Conservation (phyloP, 768 basidiomycete species). For the Agrocybe pediades region DNA sequence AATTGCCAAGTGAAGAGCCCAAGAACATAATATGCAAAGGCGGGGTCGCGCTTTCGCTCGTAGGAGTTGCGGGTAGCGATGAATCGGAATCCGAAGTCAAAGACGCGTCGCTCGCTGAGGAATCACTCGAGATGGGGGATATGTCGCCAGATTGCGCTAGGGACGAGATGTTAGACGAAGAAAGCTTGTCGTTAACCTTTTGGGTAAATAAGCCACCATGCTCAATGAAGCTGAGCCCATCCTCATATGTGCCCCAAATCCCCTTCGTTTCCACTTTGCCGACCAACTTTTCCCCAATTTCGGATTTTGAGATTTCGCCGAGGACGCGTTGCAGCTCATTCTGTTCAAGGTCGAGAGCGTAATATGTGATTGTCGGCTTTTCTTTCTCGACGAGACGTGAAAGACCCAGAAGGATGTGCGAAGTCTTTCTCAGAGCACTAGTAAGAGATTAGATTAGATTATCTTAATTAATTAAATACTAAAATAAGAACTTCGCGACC, state of each 20-base stretch:
- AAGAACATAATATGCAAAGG: slow-evolving; percentile 84
- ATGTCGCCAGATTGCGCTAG: slow-evolving; percentile 38
- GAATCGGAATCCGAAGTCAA: slow-evolving; percentile 20
- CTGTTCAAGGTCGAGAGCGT: slow-evolving; percentile 91
- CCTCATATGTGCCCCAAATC: slow-evolving; percentile 90
- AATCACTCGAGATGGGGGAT: slow-evolving; percentile 32
- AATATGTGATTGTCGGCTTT: slow-evolving; percentile 67
- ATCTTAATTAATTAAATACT: not conserved
- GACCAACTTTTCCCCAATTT: slow-evolving; percentile 57
- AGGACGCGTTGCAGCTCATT: slow-evolving; percentile 85
- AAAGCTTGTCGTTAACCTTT: slow-evolving; percentile 8
- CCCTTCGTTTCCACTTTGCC: slow-evolving; percentile 83
- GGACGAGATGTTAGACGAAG: slow-evolving; percentile 12
- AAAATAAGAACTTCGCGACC: slow-evolving; percentile 5
- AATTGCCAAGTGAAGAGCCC: slow-evolving; percentile 93
- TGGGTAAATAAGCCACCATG: slow-evolving; percentile 54
- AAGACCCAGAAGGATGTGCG: slow-evolving; percentile 75
- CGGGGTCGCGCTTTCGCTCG: slow-evolving; percentile 44
- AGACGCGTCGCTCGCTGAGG: slow-evolving; percentile 17
- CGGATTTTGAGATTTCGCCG: slow-evolving; percentile 59
- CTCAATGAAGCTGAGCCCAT: slow-evolving; percentile 79
- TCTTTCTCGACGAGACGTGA: slow-evolving; percentile 49
- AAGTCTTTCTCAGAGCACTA: slow-evolving; percentile 90
- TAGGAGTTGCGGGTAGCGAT: slow-evolving; percentile 48
- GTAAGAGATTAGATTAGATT: slow-evolving; percentile 12